A percentile compares a stretch with the other conserved stretches of the same genome.
Conservation (phyloP, 2,329 filamentous ascomycete genomes). For the Fusarium burgessii region DNA sequence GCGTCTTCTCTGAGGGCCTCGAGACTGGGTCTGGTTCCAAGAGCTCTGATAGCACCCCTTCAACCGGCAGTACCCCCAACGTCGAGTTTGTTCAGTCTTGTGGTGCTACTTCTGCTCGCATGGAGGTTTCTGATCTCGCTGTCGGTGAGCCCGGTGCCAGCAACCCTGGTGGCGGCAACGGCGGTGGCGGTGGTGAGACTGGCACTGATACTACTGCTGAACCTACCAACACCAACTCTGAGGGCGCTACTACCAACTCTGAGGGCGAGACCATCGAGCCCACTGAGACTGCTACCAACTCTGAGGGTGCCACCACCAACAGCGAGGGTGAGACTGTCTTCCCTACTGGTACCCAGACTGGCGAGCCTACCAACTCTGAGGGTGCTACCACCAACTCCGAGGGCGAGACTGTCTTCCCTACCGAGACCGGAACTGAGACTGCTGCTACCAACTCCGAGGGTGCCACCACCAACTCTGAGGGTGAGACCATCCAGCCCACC, state of each 20-base stretch:
- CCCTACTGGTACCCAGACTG: not conserved
- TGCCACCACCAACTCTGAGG: too few relatives aligned
- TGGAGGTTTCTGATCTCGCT: not conserved
- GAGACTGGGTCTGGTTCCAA: not conserved
- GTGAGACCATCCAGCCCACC: not conserved
- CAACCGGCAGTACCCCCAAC: accelerated
- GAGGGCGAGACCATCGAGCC: not conserved
- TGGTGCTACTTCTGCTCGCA: not conserved
- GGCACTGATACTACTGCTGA: slow-evolving; percentile 50
- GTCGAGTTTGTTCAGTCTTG: slow-evolving; percentile 26
- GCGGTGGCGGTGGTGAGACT: not conserved
- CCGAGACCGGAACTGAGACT: slow-evolving; percentile 30
- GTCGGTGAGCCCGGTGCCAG: slow-evolving; percentile 6
- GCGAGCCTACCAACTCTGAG: slow-evolving; percentile 6
- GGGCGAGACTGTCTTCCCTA: not conserved
- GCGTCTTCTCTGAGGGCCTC: not conserved
- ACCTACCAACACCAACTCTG: slow-evolving; percentile 1
- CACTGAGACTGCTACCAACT: not conserved
- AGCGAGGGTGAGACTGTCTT: slow-evolving; percentile 1
- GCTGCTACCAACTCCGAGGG: slow-evolving; percentile 32
- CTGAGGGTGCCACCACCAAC: slow-evolving; percentile 4
- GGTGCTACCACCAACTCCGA: slow-evolving; percentile 10
- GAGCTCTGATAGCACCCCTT: accelerated
- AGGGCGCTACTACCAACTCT: not conserved
- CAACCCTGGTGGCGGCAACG: not conserved